phyloP scores from a whole-genome alignment of 257 asterid genomes.

The Plantago major region DNA sequence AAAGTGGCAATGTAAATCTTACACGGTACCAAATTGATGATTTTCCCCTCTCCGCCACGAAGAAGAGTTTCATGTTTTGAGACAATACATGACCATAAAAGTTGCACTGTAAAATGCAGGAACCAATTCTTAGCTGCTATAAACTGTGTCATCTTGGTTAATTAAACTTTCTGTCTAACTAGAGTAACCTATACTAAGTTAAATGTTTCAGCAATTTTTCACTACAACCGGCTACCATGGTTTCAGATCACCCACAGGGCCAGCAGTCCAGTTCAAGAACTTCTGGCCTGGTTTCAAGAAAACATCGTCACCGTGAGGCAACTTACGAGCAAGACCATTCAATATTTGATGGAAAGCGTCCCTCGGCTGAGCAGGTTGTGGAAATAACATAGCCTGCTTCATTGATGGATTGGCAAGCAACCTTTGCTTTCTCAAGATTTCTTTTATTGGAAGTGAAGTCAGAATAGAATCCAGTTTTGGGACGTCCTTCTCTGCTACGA shows the following conservation, averaged over 20 bases:
- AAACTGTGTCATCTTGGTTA: no score
- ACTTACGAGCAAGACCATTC: constrained; percentile 79
- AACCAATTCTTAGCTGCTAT: no score
- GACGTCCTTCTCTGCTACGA: constrained; percentile 77
- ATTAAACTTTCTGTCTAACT: constrained; percentile 9
- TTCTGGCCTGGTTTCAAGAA: constrained; percentile 56
- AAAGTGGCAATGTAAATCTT: no score
- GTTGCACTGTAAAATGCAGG: no score
- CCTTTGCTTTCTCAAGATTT: constrained; percentile 73
- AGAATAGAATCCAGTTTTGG: constrained; percentile 76
- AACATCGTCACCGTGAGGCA: constrained; percentile 53
- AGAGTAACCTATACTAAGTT: background rate
- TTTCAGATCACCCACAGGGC: constrained; percentile 74
- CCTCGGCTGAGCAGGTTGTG: constrained; percentile 75
- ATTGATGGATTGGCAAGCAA: constrained; percentile 82
- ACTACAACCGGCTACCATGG: constrained; percentile 48
- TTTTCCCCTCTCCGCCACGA: no score
- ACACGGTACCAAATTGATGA: no score
- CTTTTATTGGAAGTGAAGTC: constrained; percentile 62
- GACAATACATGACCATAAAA: no score
- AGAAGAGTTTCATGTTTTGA: no score
- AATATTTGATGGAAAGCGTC: constrained; percentile 91
- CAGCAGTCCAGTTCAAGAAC: constrained; percentile 83
- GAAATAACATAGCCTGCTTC: constrained; percentile 90
- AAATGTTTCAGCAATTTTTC: background rate